Evolutionary conservation across 2,329 filamentous ascomycete genomes (phyloP), one percentile per base, ranked within the genome.

Genomic region (Thermothelomyces thermophilus): DNA sequence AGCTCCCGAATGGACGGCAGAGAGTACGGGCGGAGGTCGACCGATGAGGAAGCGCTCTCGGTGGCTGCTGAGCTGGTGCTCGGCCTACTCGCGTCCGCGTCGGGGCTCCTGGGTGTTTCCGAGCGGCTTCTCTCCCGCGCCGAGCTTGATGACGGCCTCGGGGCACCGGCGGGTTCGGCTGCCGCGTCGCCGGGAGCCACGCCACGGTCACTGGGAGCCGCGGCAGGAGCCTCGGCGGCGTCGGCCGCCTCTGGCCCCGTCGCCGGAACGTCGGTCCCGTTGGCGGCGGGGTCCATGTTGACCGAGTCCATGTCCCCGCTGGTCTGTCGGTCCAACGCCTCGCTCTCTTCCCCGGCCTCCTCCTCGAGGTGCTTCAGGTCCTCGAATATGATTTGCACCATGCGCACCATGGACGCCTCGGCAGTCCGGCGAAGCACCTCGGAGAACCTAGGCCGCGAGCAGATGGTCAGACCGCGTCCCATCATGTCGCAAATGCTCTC

Each of bases 401-500:
- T 98, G 58, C 89, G 88, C 40, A 97, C 88, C 90, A 98, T 96
- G 48, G 90, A 86, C 63, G 95, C 93, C 68, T 98, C 93, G 2
- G 93, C 93, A 17, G 90, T 95, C 56, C 90, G 80, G 56, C 91
- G 82, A 48, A 98, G 73, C 3, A 97, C 83, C 61, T 96, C 90
- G 9, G 90, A 96, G 54, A 97, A 83, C 48, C 91, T 82, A 48
- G 87, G 82, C 63, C 97, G 90, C 56, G 91, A 98, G 73, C 93
- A 98, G 74, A 98, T 97, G 63, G 90, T 95, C 58, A 98, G 70
- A 1, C 91, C 93, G 1, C 90, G 91, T 66, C 95, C 93, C 91
- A 98, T 97, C 90, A 98, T 97, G 66, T 96, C 90, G 65, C 94
- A 98, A 10, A 98, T 90, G 64, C 91, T 97, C 70, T 97, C 91